These are phyloP conservation scores for Candida gorgasii DNA, from an alignment of 805 yeast genomes.

Conservation along the genomic window DNA sequence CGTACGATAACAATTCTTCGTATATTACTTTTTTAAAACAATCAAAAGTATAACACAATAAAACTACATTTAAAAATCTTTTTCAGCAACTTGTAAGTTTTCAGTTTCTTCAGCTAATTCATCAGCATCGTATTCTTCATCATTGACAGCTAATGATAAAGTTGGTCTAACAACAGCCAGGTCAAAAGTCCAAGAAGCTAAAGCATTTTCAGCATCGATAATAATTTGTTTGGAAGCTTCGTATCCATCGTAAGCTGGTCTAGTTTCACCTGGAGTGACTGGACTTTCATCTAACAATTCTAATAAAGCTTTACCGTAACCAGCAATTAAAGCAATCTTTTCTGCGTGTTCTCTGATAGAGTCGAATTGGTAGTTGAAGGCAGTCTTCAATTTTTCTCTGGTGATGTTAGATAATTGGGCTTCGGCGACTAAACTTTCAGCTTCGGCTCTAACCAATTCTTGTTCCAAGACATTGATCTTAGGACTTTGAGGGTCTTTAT, in stretches of 20 bases:
- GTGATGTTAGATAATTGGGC: slow-evolving; percentile 98
- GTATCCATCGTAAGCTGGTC: slow-evolving; percentile 97
- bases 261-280: slow-evolving; percentile 98
- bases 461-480: slow-evolving; percentile 95
- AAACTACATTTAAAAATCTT: slow-evolving; percentile 28
- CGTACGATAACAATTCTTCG: too few relatives aligned
- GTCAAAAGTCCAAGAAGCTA: slow-evolving; percentile 96
- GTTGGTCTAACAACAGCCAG: slow-evolving; percentile 94
- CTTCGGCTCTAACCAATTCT: slow-evolving; percentile 98
- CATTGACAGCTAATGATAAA: slow-evolving; percentile 71
- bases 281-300: slow-evolving; percentile 96
- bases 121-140: slow-evolving; percentile 49
- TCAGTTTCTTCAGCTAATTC: slow-evolving; percentile 47
- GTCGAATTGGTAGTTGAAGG: slow-evolving; percentile 95
- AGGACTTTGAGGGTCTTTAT: slow-evolving; percentile 97
- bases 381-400: slow-evolving; percentile 96
- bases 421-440: slow-evolving; percentile 98
- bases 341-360: slow-evolving; percentile 93
- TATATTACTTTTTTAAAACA: not conserved
- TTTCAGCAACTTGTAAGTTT: slow-evolving; percentile 53
- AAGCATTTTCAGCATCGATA: slow-evolving; percentile 93
- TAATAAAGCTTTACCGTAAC: slow-evolving; percentile 95
- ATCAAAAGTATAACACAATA: slow-evolving; percentile 7
- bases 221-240: slow-evolving; percentile 98
- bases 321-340: slow-evolving; percentile 95